These are phyloP conservation scores for Rhytidiadelphus loreus DNA, from an alignment of 225 moss, liverwort and hornwort genomes.

Conservation along the genomic window DNA sequence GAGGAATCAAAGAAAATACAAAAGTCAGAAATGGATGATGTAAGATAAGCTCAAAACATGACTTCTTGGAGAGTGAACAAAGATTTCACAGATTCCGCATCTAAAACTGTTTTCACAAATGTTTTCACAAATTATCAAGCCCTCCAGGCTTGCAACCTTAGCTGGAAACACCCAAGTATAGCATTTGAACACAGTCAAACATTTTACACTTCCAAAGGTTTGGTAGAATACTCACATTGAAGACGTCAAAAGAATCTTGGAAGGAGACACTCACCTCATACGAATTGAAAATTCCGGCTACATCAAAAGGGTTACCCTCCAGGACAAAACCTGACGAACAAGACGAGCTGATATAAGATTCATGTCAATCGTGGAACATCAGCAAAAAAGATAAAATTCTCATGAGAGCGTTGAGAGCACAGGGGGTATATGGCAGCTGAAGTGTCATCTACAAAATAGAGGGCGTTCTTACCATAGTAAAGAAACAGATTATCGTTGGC, in stretches of 20 bases:
- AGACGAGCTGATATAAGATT: slow-evolving; percentile 1
- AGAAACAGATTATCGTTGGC: slow-evolving; percentile 90
- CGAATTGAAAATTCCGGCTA: slow-evolving; percentile 64
- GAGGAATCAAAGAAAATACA: neutral
- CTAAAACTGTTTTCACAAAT: neutral
- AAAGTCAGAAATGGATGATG: neutral
- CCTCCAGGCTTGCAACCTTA: neutral
- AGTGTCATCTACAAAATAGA: neutral
- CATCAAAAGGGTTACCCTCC: slow-evolving; percentile 77
- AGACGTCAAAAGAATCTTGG: neutral
- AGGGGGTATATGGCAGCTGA: neutral
- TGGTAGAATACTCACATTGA: neutral
- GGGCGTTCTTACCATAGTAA: slow-evolving; percentile 56
- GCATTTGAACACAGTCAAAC: neutral
- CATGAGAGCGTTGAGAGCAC: neutral
- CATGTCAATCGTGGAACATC: neutral
- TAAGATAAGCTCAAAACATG: neutral
- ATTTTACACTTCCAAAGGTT: neutral
- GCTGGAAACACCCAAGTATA: neutral
- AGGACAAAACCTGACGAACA: slow-evolving; percentile 64
- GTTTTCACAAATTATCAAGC: neutral
- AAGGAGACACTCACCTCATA: slow-evolving; percentile 47
- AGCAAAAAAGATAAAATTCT: neutral
- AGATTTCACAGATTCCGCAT: neutral
- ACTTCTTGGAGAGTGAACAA: neutral